Base-by-base conservation (phyloP, 306 rosid genomes). In the Dalbergia cultrata region DNA sequence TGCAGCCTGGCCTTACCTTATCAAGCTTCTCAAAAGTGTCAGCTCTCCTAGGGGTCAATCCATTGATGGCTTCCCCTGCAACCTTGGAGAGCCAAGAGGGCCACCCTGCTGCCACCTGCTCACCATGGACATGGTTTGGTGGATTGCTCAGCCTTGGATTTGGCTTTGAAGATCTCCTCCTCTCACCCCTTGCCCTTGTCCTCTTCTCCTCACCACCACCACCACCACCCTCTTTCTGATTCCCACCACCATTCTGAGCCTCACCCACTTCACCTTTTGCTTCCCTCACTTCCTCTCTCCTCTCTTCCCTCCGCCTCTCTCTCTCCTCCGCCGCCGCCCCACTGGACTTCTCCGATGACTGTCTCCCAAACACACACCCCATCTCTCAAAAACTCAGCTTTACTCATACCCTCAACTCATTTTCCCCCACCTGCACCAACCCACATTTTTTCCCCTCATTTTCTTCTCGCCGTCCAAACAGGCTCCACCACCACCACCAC, bases 81-180 rank as follows among this genome's bases (percentile, higher is more conserved):
- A 96, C 94, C 74, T 95, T 92, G 49, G 97, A 95, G 74, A 96
- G 92, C 99, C 99, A 96, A 84, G 97, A 86, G 5, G 99, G 99
- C 99, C 99, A 95, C 0, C 99, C 99, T 22, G 99, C 98, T 4
- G 99, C 98, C n/a, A 96, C 96, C 85, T 92, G 99, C 91, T 96
- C 98, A 19, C 99, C 99, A 56, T 89, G 93, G 67, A 95, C 84
- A 70, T 95, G 81, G 81, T 90, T 92, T 50, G 98, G 91, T 14
- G 90, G 97, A 81, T 93, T 93, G 76, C 99, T 90, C 82, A 84
- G 72, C 86, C 99, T 85, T 54, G 97, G 99, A 90, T 96, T 96
- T 35, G 98, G 92, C 94, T 85, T 86, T 12, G 93, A 84, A 65
- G 97, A 88, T 80, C 93, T 87, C 84, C 90, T 84, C 81, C 90